Conservation (phyloP, 106 monocot species). For the Apostasia shenzhenica region DNA sequence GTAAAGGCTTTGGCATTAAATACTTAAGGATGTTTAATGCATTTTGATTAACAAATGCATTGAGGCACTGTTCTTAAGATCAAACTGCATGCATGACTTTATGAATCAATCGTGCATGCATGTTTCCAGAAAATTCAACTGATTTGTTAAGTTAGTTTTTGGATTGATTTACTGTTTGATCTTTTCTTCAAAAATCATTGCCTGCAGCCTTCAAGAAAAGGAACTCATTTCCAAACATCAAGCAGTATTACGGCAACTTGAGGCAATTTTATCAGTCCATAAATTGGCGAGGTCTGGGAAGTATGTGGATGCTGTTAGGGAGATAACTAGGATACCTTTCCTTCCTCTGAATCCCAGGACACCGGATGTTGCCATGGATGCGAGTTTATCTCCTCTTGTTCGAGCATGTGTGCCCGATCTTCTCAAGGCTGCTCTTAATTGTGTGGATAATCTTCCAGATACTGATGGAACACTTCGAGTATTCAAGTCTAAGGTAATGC, state of each 20-base stretch:
- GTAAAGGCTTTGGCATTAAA: too few relatives aligned
- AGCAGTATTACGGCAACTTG: slow-evolving; percentile 79
- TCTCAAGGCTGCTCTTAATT: slow-evolving; percentile 69
- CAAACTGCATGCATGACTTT: not conserved
- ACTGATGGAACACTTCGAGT: slow-evolving; percentile 82
- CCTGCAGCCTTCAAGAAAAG: slow-evolving; percentile 70
- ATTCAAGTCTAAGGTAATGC: slow-evolving; percentile 80
- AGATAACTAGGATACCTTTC: slow-evolving; percentile 68
- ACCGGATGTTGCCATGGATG: slow-evolving; percentile 57
- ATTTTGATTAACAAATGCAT: not conserved
- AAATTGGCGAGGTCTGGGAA: slow-evolving; percentile 73
- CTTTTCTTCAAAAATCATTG: not conserved
- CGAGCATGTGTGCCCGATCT: slow-evolving; percentile 90
- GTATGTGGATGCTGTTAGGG: slow-evolving; percentile 80
- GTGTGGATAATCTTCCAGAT: slow-evolving; percentile 69
- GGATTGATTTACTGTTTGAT: not conserved
- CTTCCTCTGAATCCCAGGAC: slow-evolving; percentile 78
- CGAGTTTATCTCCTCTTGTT: slow-evolving; percentile 65
- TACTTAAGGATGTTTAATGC: too few relatives aligned
- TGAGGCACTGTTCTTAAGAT: not conserved
- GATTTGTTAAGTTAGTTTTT: not conserved
- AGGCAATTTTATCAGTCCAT: slow-evolving; percentile 65
- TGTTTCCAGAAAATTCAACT: not conserved
- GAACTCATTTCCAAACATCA: slow-evolving; percentile 65
- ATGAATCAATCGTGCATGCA: too few relatives aligned